These are phyloP conservation scores for Chamaecrista fasciculata DNA, from an alignment of 306 rosid genomes.

Conservation along the genomic window DNA sequence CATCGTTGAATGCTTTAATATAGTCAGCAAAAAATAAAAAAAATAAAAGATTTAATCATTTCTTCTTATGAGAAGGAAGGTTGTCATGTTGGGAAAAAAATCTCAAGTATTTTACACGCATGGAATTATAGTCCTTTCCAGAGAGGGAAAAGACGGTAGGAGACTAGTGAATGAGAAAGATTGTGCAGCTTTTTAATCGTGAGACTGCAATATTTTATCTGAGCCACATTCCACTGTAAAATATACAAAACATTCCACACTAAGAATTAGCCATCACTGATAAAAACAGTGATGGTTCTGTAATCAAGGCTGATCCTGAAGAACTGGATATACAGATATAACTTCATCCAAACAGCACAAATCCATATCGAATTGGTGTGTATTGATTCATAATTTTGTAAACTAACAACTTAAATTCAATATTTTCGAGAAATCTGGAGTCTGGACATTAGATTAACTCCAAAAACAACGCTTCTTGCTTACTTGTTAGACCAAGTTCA, in stretches of 20 bases:
- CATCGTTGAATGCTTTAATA: too few relatives aligned
- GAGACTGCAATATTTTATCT: not conserved
- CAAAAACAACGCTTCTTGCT: slow-evolving; percentile 90
- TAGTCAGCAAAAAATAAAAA: too few relatives aligned
- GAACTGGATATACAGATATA: not conserved
- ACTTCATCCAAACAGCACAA: slow-evolving; percentile 35
- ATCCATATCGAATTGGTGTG: slow-evolving; percentile 30
- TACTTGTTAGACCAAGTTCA: slow-evolving; percentile 81
- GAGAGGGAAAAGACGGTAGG: too few relatives aligned
- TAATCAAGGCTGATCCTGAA: not conserved
- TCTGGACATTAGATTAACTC: slow-evolving; percentile 55
- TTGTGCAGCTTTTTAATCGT: not conserved
- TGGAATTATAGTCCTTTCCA: not conserved
- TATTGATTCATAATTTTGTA: slow-evolving; percentile 29
- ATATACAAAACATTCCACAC: slow-evolving; percentile 15
- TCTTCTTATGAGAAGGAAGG: not conserved
- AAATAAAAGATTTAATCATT: too few relatives aligned
- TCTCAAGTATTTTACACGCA: not conserved
- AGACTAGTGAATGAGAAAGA: not conserved
- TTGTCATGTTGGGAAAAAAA: not conserved
- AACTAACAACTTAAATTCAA: slow-evolving; percentile 31
- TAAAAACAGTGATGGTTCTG: not conserved
- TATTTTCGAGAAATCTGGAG: slow-evolving; percentile 38
- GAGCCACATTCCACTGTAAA: slow-evolving; percentile 6
- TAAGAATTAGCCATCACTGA: slow-evolving; percentile 1